A percentile compares a stretch with the other conserved stretches of the same genome.
These are phyloP conservation scores for Carnegiea gigantea DNA, from an alignment of 179 eudicot species.

Conservation along the genomic window DNA sequence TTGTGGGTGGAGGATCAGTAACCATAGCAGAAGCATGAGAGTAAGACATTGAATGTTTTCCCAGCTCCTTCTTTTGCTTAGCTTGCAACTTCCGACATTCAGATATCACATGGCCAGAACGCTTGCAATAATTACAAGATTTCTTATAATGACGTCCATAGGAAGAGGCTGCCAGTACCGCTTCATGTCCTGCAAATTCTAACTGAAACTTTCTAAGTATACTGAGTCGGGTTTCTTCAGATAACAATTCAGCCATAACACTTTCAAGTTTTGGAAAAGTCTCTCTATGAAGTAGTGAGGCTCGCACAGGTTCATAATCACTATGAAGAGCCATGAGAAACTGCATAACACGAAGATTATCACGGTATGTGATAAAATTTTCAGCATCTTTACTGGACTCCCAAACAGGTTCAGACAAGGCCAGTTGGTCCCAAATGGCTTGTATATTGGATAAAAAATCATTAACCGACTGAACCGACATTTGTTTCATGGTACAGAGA, in stretches of 20 bases:
- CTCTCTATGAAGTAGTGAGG: background rate
- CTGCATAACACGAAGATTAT: slow-evolving; percentile 4
- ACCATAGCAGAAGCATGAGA: background rate
- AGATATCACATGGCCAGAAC: background rate
- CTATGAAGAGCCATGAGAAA: slow-evolving; percentile 7
- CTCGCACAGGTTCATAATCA: background rate
- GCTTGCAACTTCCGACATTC: background rate
- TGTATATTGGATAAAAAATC: too few species aligned
- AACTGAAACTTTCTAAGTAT: background rate
- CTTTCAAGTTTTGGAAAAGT: too few species aligned
- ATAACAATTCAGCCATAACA: background rate
- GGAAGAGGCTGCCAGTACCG: background rate
- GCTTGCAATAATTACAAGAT: background rate
- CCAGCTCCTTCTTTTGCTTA: background rate
- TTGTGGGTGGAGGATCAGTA: background rate
- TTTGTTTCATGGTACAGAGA: too few species aligned
- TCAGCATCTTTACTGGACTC: background rate
- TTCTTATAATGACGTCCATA: background rate
- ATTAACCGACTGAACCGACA: too few species aligned
- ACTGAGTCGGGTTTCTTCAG: background rate
- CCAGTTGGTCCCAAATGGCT: too few species aligned
- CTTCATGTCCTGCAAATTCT: background rate
- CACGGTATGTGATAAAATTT: slow-evolving; percentile 7
- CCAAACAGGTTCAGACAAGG: too few species aligned
- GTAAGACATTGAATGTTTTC: too few species aligned